Evolutionary conservation across 2,329 filamentous ascomycete species (phyloP), one percentile per base, ranked within the genome.

Genomic region (Fusarium sp.): DNA sequence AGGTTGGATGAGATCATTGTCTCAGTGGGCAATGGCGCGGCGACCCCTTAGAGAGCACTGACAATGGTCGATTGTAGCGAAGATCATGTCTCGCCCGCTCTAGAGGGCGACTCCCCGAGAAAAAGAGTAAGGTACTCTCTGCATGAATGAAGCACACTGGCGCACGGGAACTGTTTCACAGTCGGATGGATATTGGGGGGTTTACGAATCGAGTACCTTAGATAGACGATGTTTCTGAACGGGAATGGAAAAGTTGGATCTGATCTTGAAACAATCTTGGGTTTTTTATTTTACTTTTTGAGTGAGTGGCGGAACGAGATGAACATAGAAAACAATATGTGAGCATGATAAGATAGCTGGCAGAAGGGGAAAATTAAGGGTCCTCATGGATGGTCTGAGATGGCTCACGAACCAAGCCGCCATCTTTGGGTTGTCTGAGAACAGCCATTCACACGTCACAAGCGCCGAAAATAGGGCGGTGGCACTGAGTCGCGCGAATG

Each of bases 161-260:
- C 71, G 72, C 47, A 72, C 71, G 49, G 59, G 54, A 72, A 62
- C 38, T 72, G 71, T 74, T 69, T 74, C 67, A 74, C 68, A 56
- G 59, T 55, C 48, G 62, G 47, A 74, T 56, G 55, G 51, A 52
- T 59, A 62, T 39, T 41, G 54, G 31, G 31, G 65, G 44, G 45
- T 4, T 51, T 57, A 44, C 61, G 64, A 48, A 42, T 65, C 56
- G 49, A 66, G 54, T 61, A 48, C 45, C 45, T 31, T 31, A 72
- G 48, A 74, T 75, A 66, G 60, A 70, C 62, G 55, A 77, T 38
- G 65, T 54, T 55, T 66, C 44, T 58, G 66, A 66, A 60, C 55
- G 45, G 58, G 63, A 72, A 75, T 39, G 64, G 59, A 76, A 75
- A 76, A 73, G 72, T 67, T 70, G 60, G 48, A 61, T 65, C 28